phyloP scores from a whole-genome alignment of 2,329 filamentous ascomycete species.

The Daldinia sp. region DNA sequence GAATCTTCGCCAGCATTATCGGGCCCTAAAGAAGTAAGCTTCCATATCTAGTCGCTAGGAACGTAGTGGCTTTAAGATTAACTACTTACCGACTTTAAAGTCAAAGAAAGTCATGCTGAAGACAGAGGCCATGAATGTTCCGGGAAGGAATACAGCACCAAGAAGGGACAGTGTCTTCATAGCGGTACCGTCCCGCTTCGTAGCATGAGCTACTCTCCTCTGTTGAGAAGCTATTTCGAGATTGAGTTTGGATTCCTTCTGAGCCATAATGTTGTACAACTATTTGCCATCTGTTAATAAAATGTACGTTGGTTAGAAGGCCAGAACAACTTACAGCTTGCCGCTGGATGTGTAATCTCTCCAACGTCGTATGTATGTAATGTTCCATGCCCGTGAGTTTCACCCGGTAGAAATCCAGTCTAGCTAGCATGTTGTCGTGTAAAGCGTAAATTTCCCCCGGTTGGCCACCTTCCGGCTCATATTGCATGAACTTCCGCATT shows the following conservation, averaged over 20 bases:
- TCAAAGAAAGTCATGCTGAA: constrained; percentile 77
- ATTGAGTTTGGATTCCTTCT: constrained; percentile 73
- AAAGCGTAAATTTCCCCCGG: constrained; percentile 49
- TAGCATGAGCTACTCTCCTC: constrained; percentile 68
- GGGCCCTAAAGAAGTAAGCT: constrained; percentile 26
- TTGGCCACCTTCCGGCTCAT: constrained; percentile 42
- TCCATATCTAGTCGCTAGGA: not conserved
- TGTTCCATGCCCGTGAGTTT: constrained; percentile 73
- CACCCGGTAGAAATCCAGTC: constrained; percentile 70
- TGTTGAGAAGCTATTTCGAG: constrained; percentile 73
- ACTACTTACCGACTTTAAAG: constrained; percentile 62
- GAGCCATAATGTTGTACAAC: constrained; percentile 75
- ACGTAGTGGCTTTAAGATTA: not conserved
- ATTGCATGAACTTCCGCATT: constrained; percentile 59
- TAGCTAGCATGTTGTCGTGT: constrained; percentile 64
- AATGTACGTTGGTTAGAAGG: not conserved
- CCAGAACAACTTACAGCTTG: constrained; percentile 62
- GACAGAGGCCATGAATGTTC: constrained; percentile 71
- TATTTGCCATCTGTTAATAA: constrained; percentile 48
- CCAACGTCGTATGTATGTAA: constrained; percentile 72
- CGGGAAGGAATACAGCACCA: constrained; percentile 72
- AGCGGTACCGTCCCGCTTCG: constrained; percentile 71
- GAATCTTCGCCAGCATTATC: constrained; percentile 19
- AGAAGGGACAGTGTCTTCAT: constrained; percentile 75
- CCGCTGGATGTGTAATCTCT: constrained; percentile 71